phyloP scores from a whole-genome alignment of 129 eudicot genomes.

The Smallanthus sonchifolius region DNA sequence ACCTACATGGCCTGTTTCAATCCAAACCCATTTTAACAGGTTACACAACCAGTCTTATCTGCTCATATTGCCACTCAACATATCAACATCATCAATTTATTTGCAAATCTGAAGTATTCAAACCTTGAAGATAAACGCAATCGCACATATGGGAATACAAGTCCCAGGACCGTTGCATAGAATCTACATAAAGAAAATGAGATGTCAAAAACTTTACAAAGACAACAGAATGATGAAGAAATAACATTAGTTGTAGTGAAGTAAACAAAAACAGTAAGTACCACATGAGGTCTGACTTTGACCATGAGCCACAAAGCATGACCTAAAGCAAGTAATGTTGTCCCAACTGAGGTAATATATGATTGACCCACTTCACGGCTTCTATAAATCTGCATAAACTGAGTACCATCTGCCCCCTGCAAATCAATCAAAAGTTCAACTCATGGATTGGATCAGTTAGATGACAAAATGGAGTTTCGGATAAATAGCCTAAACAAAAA shows the following conservation, averaged over 20 bases:
- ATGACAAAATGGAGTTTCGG: background rate
- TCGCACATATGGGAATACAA: conserved; percentile 69
- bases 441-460: background rate
- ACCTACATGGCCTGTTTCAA: background rate
- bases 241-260: background rate
- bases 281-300: conserved; percentile 81
- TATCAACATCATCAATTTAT: background rate
- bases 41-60: background rate
- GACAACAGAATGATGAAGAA: background rate
- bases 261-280: conserved; percentile 17
- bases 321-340: conserved; percentile 68
- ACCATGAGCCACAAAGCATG: conserved; percentile 77
- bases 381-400: conserved; percentile 70
- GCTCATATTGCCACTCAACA: background rate
- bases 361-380: conserved; percentile 92
- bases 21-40: background rate
- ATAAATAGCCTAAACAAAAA: background rate
- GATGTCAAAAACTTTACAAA: background rate
- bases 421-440: conserved; percentile 19
- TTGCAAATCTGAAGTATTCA: conserved; percentile 5
- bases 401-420: conserved; percentile 31
- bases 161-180: conserved; percentile 88
- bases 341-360: conserved; percentile 64
- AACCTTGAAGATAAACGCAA: conserved; percentile 76
- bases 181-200: conserved; percentile 35